Base-by-base conservation (phyloP, 768 basidiomycete genomes). In the Phylloporus sp. region DNA sequence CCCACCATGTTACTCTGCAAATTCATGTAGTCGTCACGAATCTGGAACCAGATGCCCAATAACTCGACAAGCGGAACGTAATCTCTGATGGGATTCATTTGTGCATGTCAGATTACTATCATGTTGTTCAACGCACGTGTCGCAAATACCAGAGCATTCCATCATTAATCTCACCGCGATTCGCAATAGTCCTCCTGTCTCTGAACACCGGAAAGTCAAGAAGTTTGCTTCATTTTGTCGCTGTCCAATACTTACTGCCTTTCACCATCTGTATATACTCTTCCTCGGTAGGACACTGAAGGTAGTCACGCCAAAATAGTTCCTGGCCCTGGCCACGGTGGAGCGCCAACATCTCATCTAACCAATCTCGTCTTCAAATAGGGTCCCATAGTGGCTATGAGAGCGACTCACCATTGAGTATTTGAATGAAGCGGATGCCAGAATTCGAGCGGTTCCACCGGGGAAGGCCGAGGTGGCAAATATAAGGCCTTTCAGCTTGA, bases 221-320 rank as follows among this genome's bases (percentile, higher is more conserved):
- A 4, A 46, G 20, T 18, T 20, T 9, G n/a, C 26, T 27, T 34
- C 8, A 7, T 12, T 15, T 20, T 12, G 44, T 20, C 23, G 9
- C n/a, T 10, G 7, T 6, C 20, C 29, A 31, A 6, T 49, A 70
- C 73, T 55, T 59, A 95, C 95, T 99, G 59, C 94, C 89, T 66
- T 92, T 91, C 32, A 95, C 95, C 95, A 99, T 99, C 1, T 79
- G 72, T 43, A 99, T 78, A 60, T 97, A 99, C 59, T 99, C 91
- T 57, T 94, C 88, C 66, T 99, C 95, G 0, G 87, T 87, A 4
- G 95, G 95, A 64, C 95, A 97, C 40, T 77, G 83, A 10, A 97
- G 70, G 7, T 85, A 86, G 60, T 97, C 95, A 46, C 95, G 77
- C 94, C 95, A 99, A 27, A 94, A 79, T 2, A 99, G 74, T 57